A percentile compares a stretch with the other conserved stretches of the same genome.
Conservation (phyloP, 176 grass and related monocot species). For the Pontederia paniculata region DNA sequence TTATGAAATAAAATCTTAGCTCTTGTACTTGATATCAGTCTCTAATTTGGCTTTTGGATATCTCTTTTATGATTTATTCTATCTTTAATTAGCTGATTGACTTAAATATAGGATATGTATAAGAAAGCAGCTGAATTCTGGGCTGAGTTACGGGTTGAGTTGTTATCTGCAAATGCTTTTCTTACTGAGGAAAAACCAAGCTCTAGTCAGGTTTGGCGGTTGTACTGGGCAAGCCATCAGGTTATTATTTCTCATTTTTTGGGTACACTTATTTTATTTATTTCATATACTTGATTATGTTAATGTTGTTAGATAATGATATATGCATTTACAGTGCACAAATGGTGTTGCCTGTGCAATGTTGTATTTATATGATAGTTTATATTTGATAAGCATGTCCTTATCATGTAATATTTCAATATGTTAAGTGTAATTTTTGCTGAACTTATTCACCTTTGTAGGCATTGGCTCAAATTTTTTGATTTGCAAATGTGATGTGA, state of each 20-base stretch:
- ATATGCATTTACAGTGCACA: neutral
- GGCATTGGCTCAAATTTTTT: conserved; percentile 7
- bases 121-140: conserved; percentile 78
- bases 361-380: no score
- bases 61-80: conserved; percentile 3
- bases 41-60: neutral
- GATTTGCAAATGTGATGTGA: conserved; percentile 19
- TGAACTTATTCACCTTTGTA: neutral
- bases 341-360: conserved; percentile 1
- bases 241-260: no score
- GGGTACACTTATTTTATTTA: no score
- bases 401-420: neutral
- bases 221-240: conserved; percentile 99
- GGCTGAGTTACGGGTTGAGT: conserved; percentile 73
- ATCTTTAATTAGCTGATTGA: conserved; percentile 13
- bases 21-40: no score
- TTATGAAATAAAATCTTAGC: no score
- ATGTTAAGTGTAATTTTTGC: no score
- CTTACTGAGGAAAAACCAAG: conserved; percentile 59
- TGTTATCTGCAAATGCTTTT: conserved; percentile 70
- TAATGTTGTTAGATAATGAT: no score
- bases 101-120: conserved; percentile 67
- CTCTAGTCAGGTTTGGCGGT: conserved; percentile 81
- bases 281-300: no score
- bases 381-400: no score